These are phyloP conservation scores for Ampelocalamus luodianensis DNA, from an alignment of 176 grass and related monocot genomes.

Conservation along the genomic window DNA sequence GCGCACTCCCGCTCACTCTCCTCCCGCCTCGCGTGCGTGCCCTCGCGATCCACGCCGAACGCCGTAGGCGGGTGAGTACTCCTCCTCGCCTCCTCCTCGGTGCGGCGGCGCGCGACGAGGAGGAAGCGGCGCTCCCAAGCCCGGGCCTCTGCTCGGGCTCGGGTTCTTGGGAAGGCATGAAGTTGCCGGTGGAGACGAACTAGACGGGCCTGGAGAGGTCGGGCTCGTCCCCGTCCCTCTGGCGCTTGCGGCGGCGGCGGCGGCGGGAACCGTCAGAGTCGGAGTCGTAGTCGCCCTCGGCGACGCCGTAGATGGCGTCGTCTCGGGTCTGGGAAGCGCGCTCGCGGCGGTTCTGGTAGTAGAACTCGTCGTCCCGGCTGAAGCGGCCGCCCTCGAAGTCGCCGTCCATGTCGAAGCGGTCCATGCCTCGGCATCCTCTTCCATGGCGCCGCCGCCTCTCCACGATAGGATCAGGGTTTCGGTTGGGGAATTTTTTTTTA, in stretches of 20 bases:
- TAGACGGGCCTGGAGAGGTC: slow-evolving; percentile 68
- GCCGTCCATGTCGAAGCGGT: slow-evolving; percentile 72
- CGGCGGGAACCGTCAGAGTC: slow-evolving; percentile 61
- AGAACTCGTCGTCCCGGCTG: slow-evolving; percentile 80
- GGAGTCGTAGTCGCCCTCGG: slow-evolving; percentile 57
- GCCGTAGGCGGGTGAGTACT: slow-evolving; percentile 53
- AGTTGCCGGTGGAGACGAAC: slow-evolving; percentile 64
- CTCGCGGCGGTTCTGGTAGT: slow-evolving; percentile 60
- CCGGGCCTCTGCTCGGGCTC: slow-evolving; percentile 49
- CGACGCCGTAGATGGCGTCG: slow-evolving; percentile 75
- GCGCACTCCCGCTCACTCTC: slow-evolving; percentile 67
- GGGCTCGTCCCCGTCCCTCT: slow-evolving; percentile 34
- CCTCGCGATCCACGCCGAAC: slow-evolving; percentile 70
- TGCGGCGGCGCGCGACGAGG: background rate
- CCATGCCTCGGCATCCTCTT: slow-evolving; percentile 69
- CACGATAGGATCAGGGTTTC: background rate
- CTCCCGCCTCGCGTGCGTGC: slow-evolving; percentile 66
- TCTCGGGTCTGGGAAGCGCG: slow-evolving; percentile 62
- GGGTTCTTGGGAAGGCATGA: slow-evolving; percentile 42
- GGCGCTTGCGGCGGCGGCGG: slow-evolving; percentile 58
- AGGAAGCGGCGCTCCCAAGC: background rate
- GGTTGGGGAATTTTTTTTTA: no score
- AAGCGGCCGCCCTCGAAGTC: slow-evolving; percentile 76
- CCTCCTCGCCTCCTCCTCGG: background rate
- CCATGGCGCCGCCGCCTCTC: slow-evolving; percentile 45